Evolutionary conservation across 257 asterid species (phyloP).

Genomic region (Salvia miltiorrhiza): DNA sequence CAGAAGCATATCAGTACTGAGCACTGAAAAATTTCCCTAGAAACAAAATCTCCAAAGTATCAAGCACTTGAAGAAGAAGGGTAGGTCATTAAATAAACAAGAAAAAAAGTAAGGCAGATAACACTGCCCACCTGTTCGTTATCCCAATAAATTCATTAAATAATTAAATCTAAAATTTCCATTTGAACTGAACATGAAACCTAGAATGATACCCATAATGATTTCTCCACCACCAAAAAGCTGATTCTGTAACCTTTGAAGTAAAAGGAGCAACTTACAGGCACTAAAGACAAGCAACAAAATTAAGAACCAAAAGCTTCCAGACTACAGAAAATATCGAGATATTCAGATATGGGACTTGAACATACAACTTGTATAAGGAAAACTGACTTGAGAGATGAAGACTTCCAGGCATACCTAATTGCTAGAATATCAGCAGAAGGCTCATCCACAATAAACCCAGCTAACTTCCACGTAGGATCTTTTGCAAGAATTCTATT

Average conservation of each 20-base stretch:
- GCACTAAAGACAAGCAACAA: neutral
- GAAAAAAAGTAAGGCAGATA: neutral
- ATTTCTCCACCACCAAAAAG: neutral
- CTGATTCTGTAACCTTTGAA: neutral
- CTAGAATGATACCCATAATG: neutral
- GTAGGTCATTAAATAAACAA: neutral
- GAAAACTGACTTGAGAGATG: slow-evolving; percentile 4
- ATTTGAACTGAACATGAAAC: neutral
- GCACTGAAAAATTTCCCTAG: slow-evolving; percentile 85
- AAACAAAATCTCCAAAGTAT: slow-evolving; percentile 13
- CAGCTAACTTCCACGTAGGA: slow-evolving; percentile 96
- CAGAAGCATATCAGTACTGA: slow-evolving; percentile 85
- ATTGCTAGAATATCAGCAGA: slow-evolving; percentile 60
- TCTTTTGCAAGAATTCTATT: slow-evolving; percentile 82
- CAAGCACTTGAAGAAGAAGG: slow-evolving; percentile 19
- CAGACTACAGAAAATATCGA: neutral
- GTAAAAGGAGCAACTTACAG: neutral
- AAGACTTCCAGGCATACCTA: slow-evolving; percentile 41
- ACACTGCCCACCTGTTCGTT: neutral
- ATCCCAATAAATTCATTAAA: neutral
- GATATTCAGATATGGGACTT: neutral
- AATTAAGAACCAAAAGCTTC: neutral
- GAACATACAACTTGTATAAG: neutral
- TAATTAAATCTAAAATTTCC: neutral
- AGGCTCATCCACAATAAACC: slow-evolving; percentile 89